Evolutionary conservation across 495 filamentous ascomycete species (phyloP).

Genomic region (Neurospora sp.): DNA sequence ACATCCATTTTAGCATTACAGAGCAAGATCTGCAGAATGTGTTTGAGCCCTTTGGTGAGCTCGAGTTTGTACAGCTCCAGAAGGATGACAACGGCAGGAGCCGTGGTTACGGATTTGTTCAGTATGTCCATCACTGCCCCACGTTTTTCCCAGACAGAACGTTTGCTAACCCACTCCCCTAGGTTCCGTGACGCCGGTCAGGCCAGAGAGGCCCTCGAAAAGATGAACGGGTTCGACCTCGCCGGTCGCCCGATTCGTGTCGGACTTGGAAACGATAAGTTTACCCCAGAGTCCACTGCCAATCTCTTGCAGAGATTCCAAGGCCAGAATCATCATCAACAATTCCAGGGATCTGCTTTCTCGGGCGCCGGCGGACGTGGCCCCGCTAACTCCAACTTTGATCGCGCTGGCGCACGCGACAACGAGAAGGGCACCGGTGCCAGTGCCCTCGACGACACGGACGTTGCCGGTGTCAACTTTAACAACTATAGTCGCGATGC

Average conservation of each 20-base stretch:
- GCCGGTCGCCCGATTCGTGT: slow-evolving; percentile 96
- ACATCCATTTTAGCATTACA: slow-evolving; percentile 99
- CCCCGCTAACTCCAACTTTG: slow-evolving; percentile 80
- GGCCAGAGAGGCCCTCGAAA: slow-evolving; percentile 88
- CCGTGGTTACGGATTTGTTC: slow-evolving; percentile 95
- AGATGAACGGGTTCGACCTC: slow-evolving; percentile 99
- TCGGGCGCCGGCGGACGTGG: slow-evolving; percentile 86
- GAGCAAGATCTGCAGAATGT: slow-evolving; percentile 93
- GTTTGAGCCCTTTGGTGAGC: slow-evolving; percentile 95
- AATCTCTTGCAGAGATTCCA: slow-evolving; percentile 84
- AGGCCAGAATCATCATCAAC: slow-evolving; percentile 62
- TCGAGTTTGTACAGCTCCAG: slow-evolving; percentile 94
- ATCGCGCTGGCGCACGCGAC: slow-evolving; percentile 85
- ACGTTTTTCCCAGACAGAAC: background rate
- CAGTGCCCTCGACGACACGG: slow-evolving; percentile 94
- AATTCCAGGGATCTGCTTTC: slow-evolving; percentile 90
- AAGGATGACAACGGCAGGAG: slow-evolving; percentile 88
- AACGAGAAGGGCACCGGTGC: slow-evolving; percentile 86
- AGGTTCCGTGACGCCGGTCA: slow-evolving; percentile 89
- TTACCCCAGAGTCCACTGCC: slow-evolving; percentile 92
- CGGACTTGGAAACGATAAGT: slow-evolving; percentile 99
- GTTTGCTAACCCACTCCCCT: slow-evolving; percentile 22
- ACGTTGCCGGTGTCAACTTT: slow-evolving; percentile 97
- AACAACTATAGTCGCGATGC: slow-evolving; percentile 97
- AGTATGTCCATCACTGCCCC: slow-evolving; percentile 54